Evolutionary conservation across 192 early-diverging fungal genomes (phyloP).

Genomic region (Gonapodya sp.): DNA sequence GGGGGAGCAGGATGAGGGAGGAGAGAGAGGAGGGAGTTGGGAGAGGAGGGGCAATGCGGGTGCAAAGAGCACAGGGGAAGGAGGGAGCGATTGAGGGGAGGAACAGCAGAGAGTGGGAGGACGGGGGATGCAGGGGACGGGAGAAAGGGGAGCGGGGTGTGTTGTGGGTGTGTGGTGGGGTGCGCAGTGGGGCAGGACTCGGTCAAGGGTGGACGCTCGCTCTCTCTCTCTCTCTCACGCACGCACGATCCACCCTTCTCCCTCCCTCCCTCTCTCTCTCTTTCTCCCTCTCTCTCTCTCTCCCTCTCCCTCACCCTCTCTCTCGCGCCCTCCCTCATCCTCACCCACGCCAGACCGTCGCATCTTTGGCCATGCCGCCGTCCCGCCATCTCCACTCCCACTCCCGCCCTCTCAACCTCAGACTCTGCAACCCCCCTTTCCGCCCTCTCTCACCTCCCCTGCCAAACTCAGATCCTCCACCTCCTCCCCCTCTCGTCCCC

Average conservation of each 20-base stretch:
- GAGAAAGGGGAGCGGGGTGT: too few relatives aligned
- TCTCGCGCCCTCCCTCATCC: too few relatives aligned
- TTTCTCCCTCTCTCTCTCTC: background rate
- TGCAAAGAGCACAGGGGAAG: background rate
- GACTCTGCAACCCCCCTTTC: background rate
- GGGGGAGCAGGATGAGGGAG: background rate
- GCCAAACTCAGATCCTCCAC: background rate
- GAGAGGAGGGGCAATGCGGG: background rate
- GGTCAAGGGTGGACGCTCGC: background rate
- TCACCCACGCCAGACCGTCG: too few relatives aligned
- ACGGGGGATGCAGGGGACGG: too few relatives aligned
- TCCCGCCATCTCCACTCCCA: too few relatives aligned
- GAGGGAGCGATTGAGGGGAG: too few relatives aligned
- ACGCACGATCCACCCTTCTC: background rate
- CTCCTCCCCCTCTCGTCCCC: background rate
- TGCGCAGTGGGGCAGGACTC: too few relatives aligned
- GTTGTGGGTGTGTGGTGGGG: too few relatives aligned
- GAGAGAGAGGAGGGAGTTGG: background rate
- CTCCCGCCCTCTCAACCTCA: background rate
- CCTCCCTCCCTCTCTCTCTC: background rate
- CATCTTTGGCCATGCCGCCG: too few relatives aligned
- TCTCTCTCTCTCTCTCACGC: background rate
- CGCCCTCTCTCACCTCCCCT: background rate
- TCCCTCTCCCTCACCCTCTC: background rate
- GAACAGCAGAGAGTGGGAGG: too few relatives aligned